phyloP scores from a whole-genome alignment of 768 basidiomycete genomes.

The Lactarius hengduanensis region DNA sequence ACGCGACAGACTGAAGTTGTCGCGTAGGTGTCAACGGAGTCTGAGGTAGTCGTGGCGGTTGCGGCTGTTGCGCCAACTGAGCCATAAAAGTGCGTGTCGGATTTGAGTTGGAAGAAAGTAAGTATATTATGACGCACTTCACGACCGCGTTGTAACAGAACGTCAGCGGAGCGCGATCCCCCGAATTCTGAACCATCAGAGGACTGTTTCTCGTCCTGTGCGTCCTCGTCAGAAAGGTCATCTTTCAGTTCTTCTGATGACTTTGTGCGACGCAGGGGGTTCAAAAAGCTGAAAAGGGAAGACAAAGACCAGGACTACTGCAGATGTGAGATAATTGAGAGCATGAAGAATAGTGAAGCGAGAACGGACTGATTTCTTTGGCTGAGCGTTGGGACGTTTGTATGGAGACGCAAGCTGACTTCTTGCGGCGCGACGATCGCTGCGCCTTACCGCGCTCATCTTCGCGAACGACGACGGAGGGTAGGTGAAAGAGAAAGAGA shows the following conservation, averaged over 20 bases:
- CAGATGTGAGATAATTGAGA: conserved; percentile 26
- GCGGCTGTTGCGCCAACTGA: conserved; percentile 16
- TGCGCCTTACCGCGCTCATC: conserved; percentile 60
- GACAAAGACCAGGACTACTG: conserved; percentile 51
- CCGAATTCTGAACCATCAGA: conserved; percentile 11
- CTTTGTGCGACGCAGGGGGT: conserved; percentile 42
- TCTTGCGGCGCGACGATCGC: conserved; percentile 32
- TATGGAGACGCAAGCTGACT: conserved; percentile 52
- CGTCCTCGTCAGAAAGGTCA: conserved; percentile 20
- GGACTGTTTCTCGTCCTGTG: conserved; percentile 16
- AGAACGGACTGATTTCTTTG: conserved; percentile 50
- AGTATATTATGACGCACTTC: conserved; percentile 19
- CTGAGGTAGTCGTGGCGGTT: conserved; percentile 6
- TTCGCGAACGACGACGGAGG: background rate
- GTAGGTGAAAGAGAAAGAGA: background rate
- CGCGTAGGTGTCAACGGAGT: conserved; percentile 19
- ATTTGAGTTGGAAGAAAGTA: background rate
- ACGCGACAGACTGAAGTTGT: background rate
- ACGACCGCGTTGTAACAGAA: conserved; percentile 30
- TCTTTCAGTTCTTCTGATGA: conserved; percentile 25
- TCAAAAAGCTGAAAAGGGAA: conserved; percentile 49
- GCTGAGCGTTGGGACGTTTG: conserved; percentile 39
- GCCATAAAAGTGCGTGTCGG: background rate
- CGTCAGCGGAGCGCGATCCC: conserved; percentile 12
- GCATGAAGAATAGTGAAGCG: conserved; percentile 13